Base-by-base conservation (phyloP, 2,329 filamentous ascomycete genomes). In the Botryosphaeria dothidea region DNA sequence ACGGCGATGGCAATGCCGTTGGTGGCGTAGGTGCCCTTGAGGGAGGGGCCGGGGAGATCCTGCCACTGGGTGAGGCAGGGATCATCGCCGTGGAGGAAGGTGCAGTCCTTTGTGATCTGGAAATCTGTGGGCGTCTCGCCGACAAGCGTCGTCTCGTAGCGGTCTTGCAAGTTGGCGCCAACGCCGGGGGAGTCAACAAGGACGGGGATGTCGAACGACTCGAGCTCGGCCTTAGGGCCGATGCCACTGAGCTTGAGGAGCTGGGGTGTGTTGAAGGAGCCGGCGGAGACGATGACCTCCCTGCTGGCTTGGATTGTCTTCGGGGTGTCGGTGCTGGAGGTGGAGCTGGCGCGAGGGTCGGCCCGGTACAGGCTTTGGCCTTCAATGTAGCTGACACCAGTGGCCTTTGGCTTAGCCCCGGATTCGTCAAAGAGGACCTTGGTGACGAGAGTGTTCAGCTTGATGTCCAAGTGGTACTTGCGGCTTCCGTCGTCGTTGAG, bases 391-490 rank as follows among this genome's bases (percentile, higher is more conserved):
- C 80, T 75, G 7, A 81, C 79, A 64, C 79, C 79, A 17, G 74
- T 77, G 1, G 80, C 80, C 25, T 71, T 88, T 9, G 60, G 60
- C 60, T 23, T 62, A n/a, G 31, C 25, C 4, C 36, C 60, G 71
- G 86, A 87, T 3, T 88, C 84, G 38, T 90, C 88, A 68, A 89
- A 90, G 38, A 81, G 79, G 74, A 92, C 77, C 74, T 88, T 89
- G 57, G 89, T 88, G 67, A 86, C 90, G 52, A 91, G 78, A 43
- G 83, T 86, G 76, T 90, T 89, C 1, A 83, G 79, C 49, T 81
- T 79, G 62, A 89, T 79, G 66, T 87, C 84, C 1, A 89, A 81
- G 46, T 82, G 83, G 71, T 87, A 88, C 65, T 86, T 64, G 49
- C 62, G 48, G 7, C 36, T 21, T n/a, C 62, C 62, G 25, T 64